Base-by-base conservation (phyloP, 768 basidiomycete species). In the Lactarius quietus region DNA sequence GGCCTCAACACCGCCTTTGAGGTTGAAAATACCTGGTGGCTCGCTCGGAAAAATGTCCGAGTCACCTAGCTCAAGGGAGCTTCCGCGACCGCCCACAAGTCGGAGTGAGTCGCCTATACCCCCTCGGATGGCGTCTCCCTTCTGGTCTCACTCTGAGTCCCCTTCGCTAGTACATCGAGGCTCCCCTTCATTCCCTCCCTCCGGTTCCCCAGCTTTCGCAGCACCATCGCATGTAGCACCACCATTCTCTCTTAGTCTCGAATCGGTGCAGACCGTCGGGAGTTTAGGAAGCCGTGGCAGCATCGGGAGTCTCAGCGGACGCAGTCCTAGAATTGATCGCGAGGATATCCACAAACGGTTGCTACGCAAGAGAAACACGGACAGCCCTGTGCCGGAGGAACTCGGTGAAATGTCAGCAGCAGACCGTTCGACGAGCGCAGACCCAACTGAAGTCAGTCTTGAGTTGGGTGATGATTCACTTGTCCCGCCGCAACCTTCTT, bases 281-380 rank as follows among this genome's bases (percentile, higher is more conserved):
- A 74, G 72, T 60, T 56, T 73, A 12, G 63, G 67, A 2, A 70
- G 68, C 38, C 59, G 65, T 14, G 64, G 66, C 6, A 70, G 68
- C 35, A 57, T 68, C 20, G 67, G 36, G 5, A 74, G 65, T 69
- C 76, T 61, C 70, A 70, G 66, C 38, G 69, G 73, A 33, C 54
- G 68, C 3, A 79, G 78, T 59, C 77, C 77, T 29, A 78, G 83
- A 52, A 84, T 87, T 63, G 85, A 76, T 59, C 79, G 80, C 33
- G 84, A 84, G 60, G 82, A 83, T 56, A 79, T 88, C 23, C 80
- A 83, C 64, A 75, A 80, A 59, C 78, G 83, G 39, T 71, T 86
- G 58, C 69, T 81, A 72, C 77, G 76, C 57, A 78, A 79, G 68
- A 74, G 78, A 63, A 83, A 81, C 51, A 71, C 74, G 52, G 78